Conservation (phyloP, 2,329 filamentous ascomycete species). For the Nectriaceae sp. region DNA sequence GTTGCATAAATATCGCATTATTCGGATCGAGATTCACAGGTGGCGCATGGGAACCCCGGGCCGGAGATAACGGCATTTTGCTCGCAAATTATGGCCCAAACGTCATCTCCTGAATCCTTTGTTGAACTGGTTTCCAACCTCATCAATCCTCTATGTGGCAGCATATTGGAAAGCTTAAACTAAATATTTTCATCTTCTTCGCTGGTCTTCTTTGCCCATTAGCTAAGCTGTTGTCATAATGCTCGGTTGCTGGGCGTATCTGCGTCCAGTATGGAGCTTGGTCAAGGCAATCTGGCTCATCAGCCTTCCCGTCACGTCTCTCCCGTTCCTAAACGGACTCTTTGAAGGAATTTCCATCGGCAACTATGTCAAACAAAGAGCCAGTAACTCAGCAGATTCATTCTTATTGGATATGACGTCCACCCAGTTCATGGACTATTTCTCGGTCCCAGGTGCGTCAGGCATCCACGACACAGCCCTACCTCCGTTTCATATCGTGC, state of each 20-base stretch:
- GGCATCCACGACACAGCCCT: background rate
- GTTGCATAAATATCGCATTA: too few species aligned
- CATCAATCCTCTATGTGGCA: too few species aligned
- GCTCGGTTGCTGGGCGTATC: background rate
- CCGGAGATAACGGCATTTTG: too few species aligned
- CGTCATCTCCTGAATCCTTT: too few species aligned
- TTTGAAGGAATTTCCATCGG: constrained; percentile 5
- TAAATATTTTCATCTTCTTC: too few species aligned
- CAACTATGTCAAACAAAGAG: too few species aligned
- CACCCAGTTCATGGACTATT: background rate
- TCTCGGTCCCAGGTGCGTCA: background rate
- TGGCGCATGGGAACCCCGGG: too few species aligned
- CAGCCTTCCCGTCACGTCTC: constrained; percentile 5
- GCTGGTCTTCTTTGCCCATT: too few species aligned
- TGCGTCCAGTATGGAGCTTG: constrained; percentile 2
- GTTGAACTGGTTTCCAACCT: too few species aligned
- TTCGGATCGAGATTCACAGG: too few species aligned
- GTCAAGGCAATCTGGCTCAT: constrained; percentile 5
- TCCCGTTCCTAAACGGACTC: constrained; percentile 8
- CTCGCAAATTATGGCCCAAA: too few species aligned
- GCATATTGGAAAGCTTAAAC: too few species aligned
- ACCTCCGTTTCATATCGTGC: constrained; percentile 5
- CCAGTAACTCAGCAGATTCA: background rate
- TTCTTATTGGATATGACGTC: background rate
- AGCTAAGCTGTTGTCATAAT: background rate